phyloP scores from a whole-genome alignment of 352 stramenopile genomes.

The Phytophthora pisi region DNA sequence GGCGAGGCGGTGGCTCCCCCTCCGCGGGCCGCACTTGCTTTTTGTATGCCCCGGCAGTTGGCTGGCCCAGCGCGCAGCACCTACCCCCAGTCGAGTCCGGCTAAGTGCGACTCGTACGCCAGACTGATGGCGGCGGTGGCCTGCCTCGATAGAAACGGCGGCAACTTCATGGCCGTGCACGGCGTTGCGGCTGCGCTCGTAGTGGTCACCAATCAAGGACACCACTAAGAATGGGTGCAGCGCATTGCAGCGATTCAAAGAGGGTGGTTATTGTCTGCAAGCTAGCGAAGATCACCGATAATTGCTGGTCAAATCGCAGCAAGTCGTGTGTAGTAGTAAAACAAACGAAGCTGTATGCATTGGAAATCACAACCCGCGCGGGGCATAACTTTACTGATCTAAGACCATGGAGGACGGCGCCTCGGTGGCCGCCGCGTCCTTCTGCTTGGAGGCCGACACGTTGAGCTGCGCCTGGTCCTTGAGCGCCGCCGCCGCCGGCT shows the following conservation, averaged over 20 bases:
- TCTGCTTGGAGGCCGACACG: slow-evolving; percentile 59
- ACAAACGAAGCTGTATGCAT: slow-evolving; percentile 38
- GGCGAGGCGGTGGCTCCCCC: slow-evolving; percentile 16
- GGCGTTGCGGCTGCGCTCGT: neutral
- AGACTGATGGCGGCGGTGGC: slow-evolving; percentile 28
- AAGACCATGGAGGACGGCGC: slow-evolving; percentile 81
- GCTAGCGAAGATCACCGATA: too few species aligned
- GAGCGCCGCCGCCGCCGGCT: slow-evolving; percentile 69
- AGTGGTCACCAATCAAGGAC: slow-evolving; percentile 10
- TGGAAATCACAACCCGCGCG: slow-evolving; percentile 32
- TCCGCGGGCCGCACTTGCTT: slow-evolving; percentile 15
- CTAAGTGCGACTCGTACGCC: slow-evolving; percentile 24
- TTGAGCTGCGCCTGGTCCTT: slow-evolving; percentile 87
- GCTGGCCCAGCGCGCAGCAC: slow-evolving; percentile 31
- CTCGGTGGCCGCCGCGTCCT: slow-evolving; percentile 61
- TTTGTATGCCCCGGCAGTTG: slow-evolving; percentile 26
- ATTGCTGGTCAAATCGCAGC: too few species aligned
- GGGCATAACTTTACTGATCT: slow-evolving; percentile 80
- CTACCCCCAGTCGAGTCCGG: slow-evolving; percentile 7
- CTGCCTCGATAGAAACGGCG: slow-evolving; percentile 21
- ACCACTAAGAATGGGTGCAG: neutral
- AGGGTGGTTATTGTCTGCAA: too few species aligned
- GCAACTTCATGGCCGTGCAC: neutral
- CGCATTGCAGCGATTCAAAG: too few species aligned
- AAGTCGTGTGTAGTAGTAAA: slow-evolving; percentile 13